Conservation (phyloP, 2,329 filamentous ascomycete species). For the Talaromyces sp. region DNA sequence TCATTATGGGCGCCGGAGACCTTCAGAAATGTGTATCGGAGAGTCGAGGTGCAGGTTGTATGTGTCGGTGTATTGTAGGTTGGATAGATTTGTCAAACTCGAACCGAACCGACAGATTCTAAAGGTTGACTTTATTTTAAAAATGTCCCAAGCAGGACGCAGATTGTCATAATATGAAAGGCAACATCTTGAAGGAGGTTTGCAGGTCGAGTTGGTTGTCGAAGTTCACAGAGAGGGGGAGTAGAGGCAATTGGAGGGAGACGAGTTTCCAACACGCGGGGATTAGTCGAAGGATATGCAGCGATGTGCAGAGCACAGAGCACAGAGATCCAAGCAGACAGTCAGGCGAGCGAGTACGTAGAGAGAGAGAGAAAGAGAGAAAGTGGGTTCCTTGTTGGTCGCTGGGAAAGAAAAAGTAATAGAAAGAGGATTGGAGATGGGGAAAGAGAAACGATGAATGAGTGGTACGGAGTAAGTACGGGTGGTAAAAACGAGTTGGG, state of each 20-base stretch:
- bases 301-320: not conserved
- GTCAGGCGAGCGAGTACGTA: not conserved
- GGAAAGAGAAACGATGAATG: not conserved
- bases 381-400: not conserved
- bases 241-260: not conserved
- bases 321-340: not conserved
- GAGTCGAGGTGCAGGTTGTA: not conserved
- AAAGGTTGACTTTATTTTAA: not conserved
- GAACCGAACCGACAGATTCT: not conserved
- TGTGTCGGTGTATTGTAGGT: not conserved
- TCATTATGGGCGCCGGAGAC: conserved; percentile 8
- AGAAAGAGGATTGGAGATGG: not conserved
- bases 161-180: conserved; percentile 19
- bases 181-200: conserved; percentile 18
- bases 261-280: not conserved
- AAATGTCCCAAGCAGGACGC: conserved; percentile 19
- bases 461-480: not conserved
- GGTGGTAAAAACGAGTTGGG: not conserved
- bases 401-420: not conserved
- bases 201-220: not conserved
- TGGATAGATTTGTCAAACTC: not conserved
- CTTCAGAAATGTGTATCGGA: not conserved
- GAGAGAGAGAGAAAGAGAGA: not conserved
- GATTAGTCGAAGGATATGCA: not conserved
- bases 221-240: not conserved